Base-by-base conservation (phyloP, 352 stramenopile genomes). In the Pythium periplocum region DNA sequence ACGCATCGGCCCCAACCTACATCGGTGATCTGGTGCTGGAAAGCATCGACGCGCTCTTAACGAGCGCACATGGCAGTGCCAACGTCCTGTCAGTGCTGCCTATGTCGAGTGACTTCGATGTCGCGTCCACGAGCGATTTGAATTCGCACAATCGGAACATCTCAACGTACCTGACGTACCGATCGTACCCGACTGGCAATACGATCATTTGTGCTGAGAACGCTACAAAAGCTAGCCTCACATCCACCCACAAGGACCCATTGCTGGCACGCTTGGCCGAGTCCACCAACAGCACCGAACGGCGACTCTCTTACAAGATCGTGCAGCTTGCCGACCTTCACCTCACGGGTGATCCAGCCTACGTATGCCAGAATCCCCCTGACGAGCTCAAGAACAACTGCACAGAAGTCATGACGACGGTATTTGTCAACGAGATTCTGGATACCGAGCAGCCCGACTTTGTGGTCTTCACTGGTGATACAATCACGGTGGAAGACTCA, bases 271-370 rank as follows among this genome's bases (percentile, higher is more conserved):
- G 38, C 12, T 12, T 42, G 38, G 38, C 12, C 38, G 7, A 12
- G 9, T 7, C 9, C 7, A 36, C 11, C 2, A 31, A 34, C 2
- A 51, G 31, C 2, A 2, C 26, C 10, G 4, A 6, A 4, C 11
- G 47, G 30, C 40, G 48, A 7, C 69, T 83, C 11, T 51, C 60
- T 33, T 86, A 83, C 60, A 83, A 79, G 48, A 74, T 86, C 32
- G 48, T 86, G 8, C 75, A 86, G 45, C 49, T 85, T 26, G 66
- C 74, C 4, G 74, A 85, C 41, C 71, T 85, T 41, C 74, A 85
- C 56, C 64, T 81, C 51, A 72, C 73, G 2, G 75, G 73, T 35
- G 66, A 83, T 46, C 68, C 71, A 12, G 68, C 69, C 12, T 64
- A 69, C 26, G 46, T 53, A 4, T 79, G 57, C 32, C n/a, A 33